phyloP scores from a whole-genome alignment of 306 rosid genomes.

The Quillaja saponaria region DNA sequence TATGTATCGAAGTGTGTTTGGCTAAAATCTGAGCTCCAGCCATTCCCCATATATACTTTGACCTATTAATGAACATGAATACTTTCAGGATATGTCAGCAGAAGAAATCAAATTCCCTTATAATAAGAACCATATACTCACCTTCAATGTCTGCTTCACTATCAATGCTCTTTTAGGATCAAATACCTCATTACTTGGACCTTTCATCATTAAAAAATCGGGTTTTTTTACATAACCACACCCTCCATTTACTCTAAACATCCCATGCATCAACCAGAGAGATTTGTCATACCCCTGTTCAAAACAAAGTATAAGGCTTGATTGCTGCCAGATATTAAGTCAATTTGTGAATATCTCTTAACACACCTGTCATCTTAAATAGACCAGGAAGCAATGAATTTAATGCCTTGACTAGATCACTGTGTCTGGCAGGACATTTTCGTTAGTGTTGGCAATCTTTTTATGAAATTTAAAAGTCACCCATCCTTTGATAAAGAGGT shows the following conservation, averaged over 20 bases:
- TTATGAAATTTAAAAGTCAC: no score
- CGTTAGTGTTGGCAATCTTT: no score
- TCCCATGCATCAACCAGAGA: slow-evolving; percentile 82
- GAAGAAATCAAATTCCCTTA: slow-evolving; percentile 25
- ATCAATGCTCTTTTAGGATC: slow-evolving; percentile 59
- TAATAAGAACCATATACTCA: slow-evolving; percentile 30
- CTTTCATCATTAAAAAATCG: slow-evolving; percentile 49
- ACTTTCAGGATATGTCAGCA: slow-evolving; percentile 28
- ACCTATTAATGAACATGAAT: slow-evolving; percentile 49
- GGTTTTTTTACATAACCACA: slow-evolving; percentile 88
- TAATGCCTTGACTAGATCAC: no score
- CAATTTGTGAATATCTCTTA: slow-evolving; percentile 15
- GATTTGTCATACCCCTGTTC: slow-evolving; percentile 75
- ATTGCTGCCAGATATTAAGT: slow-evolving; percentile 10
- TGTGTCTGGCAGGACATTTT: no score
- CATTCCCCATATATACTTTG: slow-evolving; percentile 60
- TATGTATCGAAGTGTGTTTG: slow-evolving; percentile 53
- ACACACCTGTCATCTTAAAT: no score
- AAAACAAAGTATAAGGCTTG: slow-evolving; percentile 23
- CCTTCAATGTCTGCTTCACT: slow-evolving; percentile 65
- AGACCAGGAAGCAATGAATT: no score
- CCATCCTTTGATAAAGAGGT: no score
- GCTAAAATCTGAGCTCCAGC: slow-evolving; percentile 59
- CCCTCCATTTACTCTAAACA: slow-evolving; percentile 90
- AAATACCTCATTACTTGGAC: slow-evolving; percentile 47